Conservation (phyloP, 345 rosid species). For the Corchorus capsularis region DNA sequence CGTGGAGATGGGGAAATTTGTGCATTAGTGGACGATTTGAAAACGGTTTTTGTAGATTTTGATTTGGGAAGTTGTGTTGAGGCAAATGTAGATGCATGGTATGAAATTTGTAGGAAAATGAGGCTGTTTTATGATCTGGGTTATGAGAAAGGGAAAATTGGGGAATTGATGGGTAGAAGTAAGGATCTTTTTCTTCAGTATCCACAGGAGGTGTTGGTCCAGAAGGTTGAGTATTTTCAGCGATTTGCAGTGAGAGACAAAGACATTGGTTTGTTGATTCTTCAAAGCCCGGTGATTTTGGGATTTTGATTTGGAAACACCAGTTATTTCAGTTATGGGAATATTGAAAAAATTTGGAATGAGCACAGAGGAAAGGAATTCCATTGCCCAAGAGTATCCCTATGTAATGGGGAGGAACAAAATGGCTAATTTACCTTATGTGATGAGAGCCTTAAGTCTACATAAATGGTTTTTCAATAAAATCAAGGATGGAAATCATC, state of each 20-base stretch:
- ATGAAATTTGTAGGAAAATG: slow-evolving; percentile 43
- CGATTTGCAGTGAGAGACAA: slow-evolving; percentile 46
- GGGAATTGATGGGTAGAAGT: slow-evolving; percentile 48
- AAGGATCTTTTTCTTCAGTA: slow-evolving; percentile 42
- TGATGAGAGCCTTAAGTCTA: slow-evolving; percentile 39
- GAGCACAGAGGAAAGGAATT: slow-evolving; percentile 37
- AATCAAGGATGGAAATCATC: slow-evolving; percentile 47
- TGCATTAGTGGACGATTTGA: slow-evolving; percentile 49
- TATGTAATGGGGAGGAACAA: slow-evolving; percentile 49
- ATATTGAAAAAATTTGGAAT: slow-evolving; percentile 55
- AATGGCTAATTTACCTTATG: slow-evolving; percentile 68
- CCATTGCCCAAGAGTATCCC: slow-evolving; percentile 37
- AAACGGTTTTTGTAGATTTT: slow-evolving; percentile 44
- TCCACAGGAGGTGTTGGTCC: slow-evolving; percentile 41
- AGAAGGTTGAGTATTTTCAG: slow-evolving; percentile 46
- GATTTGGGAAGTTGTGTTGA: slow-evolving; percentile 15
- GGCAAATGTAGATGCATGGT: slow-evolving; percentile 42
- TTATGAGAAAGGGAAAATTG: slow-evolving; percentile 44
- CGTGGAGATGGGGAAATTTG: slow-evolving; percentile 32
- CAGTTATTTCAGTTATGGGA: slow-evolving; percentile 46
- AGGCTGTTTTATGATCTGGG: slow-evolving; percentile 55
- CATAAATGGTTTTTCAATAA: slow-evolving; percentile 49
- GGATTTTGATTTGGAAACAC: slow-evolving; percentile 45
- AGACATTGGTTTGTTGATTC: slow-evolving; percentile 54
- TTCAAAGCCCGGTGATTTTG: slow-evolving; percentile 44